Percentiles rank a stretch among this genome's conserved stretches.
Evolutionary conservation across 2,329 filamentous ascomycete species (phyloP).

Genomic region (Leptodontidium sp.): DNA sequence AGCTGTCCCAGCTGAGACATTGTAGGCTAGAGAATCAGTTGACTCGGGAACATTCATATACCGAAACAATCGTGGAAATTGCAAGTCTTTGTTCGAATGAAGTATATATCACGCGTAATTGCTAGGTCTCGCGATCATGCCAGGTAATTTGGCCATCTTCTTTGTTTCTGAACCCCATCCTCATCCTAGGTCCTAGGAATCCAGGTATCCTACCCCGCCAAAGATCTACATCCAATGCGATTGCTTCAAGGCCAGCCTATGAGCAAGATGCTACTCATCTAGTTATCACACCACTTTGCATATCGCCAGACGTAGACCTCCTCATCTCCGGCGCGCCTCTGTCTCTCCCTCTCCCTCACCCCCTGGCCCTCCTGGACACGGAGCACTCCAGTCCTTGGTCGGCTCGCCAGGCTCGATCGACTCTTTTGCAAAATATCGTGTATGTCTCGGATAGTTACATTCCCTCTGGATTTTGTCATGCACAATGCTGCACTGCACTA

Average conservation of each 20-base stretch:
- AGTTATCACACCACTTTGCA: conserved; percentile 6
- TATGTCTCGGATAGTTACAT: background rate
- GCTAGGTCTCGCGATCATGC: background rate
- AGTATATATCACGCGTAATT: background rate
- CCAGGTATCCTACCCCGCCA: background rate
- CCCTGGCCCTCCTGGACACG: background rate
- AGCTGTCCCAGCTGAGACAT: conserved; percentile 10
- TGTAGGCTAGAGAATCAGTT: conserved; percentile 4
- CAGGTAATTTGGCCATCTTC: background rate
- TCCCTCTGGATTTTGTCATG: background rate
- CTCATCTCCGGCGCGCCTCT: background rate
- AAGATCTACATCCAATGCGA: background rate
- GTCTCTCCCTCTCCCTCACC: background rate
- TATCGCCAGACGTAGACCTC: background rate
- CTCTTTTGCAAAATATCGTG: background rate
- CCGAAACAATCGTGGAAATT: background rate
- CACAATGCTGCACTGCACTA: background rate
- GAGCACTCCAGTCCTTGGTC: background rate
- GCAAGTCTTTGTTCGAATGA: conserved; percentile 8
- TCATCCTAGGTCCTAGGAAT: background rate
- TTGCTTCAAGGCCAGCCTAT: background rate
- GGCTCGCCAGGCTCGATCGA: background rate
- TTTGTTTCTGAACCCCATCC: background rate
- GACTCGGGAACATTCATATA: conserved; percentile 17
- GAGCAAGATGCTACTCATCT: background rate